These are phyloP conservation scores for Elsinoe perseae DNA, from an alignment of 2,329 filamentous ascomycete genomes.

Conservation along the genomic window DNA sequence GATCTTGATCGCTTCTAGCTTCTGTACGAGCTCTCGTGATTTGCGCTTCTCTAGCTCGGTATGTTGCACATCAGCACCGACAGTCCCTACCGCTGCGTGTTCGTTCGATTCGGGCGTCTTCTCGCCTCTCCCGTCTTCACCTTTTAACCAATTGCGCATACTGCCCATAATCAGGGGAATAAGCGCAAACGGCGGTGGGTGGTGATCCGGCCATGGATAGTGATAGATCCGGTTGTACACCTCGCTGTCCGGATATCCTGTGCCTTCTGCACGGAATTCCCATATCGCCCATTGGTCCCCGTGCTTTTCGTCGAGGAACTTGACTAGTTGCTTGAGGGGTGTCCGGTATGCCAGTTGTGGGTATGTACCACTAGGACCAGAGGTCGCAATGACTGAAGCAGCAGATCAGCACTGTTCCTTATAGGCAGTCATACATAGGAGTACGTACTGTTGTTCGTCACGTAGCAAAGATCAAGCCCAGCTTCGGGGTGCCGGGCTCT, in stretches of 20 bases:
- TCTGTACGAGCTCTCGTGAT: neutral
- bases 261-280: slow-evolving; percentile 96
- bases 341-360: slow-evolving; percentile 91
- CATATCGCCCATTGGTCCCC: slow-evolving; percentile 84
- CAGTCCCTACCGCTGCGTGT: neutral
- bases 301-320: slow-evolving; percentile 81
- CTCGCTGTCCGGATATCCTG: slow-evolving; percentile 84
- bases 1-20: slow-evolving; percentile 7
- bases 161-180: slow-evolving; percentile 83
- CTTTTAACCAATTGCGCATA: slow-evolving; percentile 79
- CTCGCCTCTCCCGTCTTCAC: neutral
- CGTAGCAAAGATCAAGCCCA: slow-evolving; percentile 89
- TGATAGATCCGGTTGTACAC: slow-evolving; percentile 81
- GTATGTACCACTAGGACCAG: slow-evolving; percentile 81
- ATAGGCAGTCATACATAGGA: too few species aligned
- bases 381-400: slow-evolving; percentile 55
- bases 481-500: slow-evolving; percentile 77
- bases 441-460: slow-evolving; percentile 65
- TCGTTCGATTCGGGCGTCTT: neutral
- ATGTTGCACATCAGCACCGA: neutral
- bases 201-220: slow-evolving; percentile 95
- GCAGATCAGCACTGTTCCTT: slow-evolving; percentile 46
- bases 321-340: slow-evolving; percentile 76
- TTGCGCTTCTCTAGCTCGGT: neutral
- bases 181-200: slow-evolving; percentile 85